A percentile compares a stretch with the other conserved stretches of the same genome.
Conservation (phyloP, 257 asterid species). For the Capsicum chinense region DNA sequence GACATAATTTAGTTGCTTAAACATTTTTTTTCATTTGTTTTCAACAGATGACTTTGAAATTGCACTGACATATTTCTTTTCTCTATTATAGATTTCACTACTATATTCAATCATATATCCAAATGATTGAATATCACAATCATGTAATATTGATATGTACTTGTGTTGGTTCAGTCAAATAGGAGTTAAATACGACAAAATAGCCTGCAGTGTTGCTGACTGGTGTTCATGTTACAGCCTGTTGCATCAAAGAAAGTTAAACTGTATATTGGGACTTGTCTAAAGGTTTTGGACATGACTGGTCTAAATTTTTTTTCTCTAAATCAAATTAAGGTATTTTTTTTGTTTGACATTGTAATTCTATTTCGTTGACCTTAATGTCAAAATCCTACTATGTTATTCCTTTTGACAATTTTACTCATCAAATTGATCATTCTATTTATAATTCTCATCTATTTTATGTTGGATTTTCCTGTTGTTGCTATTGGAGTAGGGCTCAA, state of each 20-base stretch:
- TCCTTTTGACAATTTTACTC: background rate
- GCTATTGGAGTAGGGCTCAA: constrained; percentile 88
- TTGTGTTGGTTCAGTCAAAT: constrained; percentile 16
- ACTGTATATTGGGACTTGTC: constrained; percentile 67
- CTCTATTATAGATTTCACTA: constrained; percentile 60
- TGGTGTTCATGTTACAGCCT: constrained; percentile 53
- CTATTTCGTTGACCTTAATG: background rate
- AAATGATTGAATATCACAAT: constrained; percentile 92
- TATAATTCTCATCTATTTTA: background rate
- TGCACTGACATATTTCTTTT: background rate
- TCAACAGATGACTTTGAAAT: background rate
- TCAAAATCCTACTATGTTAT: constrained; percentile 11
- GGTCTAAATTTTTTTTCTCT: constrained; percentile 86
- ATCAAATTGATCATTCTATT: background rate
- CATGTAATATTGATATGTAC: constrained; percentile 78
- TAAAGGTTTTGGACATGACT: constrained; percentile 91
- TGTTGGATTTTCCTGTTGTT: constrained; percentile 72
- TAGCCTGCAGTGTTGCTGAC: constrained; percentile 32
- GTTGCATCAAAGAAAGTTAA: constrained; percentile 65
- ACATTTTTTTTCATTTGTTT: background rate
- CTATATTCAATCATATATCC: constrained; percentile 95
- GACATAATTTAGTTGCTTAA: background rate
- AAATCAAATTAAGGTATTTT: constrained; percentile 79
- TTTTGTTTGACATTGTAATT: constrained; percentile 7
- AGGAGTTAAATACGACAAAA: background rate